Percentiles rank a stretch among this genome's conserved stretches.
Evolutionary conservation across 345 rosid genomes (phyloP).

Genomic region (Angophora floribunda): DNA sequence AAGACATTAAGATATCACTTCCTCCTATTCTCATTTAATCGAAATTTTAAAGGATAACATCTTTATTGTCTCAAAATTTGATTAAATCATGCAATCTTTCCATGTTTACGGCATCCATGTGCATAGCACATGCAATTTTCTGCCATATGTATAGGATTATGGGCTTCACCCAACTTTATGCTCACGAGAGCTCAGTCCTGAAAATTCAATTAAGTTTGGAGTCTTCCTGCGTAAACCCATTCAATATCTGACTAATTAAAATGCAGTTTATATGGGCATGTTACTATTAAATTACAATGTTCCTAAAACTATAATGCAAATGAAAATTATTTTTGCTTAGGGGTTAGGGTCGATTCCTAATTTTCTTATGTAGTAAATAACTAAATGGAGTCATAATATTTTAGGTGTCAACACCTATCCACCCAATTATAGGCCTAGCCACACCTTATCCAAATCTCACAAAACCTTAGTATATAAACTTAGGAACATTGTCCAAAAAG

Average conservation of each 20-base stretch:
- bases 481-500: no score
- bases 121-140: neutral
- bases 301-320: neutral
- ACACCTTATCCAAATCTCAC: neutral
- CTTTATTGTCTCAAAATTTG: neutral
- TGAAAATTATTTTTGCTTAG: neutral
- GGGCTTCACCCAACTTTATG: neutral
- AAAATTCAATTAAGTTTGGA: neutral
- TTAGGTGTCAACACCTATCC: neutral
- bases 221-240: neutral
- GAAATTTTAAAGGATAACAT: neutral
- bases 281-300: neutral
- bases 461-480: neutral
- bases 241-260: no score
- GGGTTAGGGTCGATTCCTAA: no score
- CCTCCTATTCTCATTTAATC: neutral
- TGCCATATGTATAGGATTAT: neutral
- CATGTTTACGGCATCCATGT: neutral
- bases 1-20: neutral
- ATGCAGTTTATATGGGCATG: neutral
- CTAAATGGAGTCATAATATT: no score
- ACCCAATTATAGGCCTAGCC: neutral
- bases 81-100: neutral
- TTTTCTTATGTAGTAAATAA: no score
- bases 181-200: neutral